Base-by-base conservation (phyloP, 306 rosid species). In the Hippophae gyantsensis region DNA sequence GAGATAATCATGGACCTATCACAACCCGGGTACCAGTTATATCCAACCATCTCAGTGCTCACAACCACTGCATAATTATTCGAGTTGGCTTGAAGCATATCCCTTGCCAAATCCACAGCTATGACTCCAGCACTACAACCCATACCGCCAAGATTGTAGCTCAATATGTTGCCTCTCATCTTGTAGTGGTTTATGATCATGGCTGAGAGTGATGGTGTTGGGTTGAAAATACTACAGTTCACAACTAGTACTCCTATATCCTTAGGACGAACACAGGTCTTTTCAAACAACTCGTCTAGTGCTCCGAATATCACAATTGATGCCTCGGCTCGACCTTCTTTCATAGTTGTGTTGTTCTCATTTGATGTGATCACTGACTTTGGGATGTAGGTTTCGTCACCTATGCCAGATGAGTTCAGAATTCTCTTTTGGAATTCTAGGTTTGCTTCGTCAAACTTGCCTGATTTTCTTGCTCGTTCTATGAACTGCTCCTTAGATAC, bases 111-210 rank as follows among this genome's bases (percentile, higher is more conserved):
- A 26, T 93, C 99, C 11, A 93, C 79, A 0, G 80, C 89, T 45
- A 93, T 88, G 54, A 93, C 74, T 42, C 97, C 99, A 0, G 97
- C 99, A 48, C 97, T 88, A 42, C 99, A 93, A 0, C 99, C 99
- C 99, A 93, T 93, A 6, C 99, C 99, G 0, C 99, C 99, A 2
- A 93, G 87, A 49, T 93, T 93, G 65, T 81, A 93, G 64, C 99
- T 93, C 76, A 93, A 51, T 3, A 93, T 81, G 72, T 88, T 93
- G 1, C 99, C 99, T 25, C 99, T 78, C 99, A 93, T 86, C 80
- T 93, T 93, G 78, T 88, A 93, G 65, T 86, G 99, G 78, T 93
- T 93, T 26, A 93, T 93, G 62, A 93, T 86, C 99, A 93, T 93
- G 0, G 99, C 99, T 0, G 99, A 93, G 11, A 93, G 63, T 0